Evolutionary conservation across 2,329 filamentous ascomycete species (phyloP).

Genomic region (Sarocladium kiliense): DNA sequence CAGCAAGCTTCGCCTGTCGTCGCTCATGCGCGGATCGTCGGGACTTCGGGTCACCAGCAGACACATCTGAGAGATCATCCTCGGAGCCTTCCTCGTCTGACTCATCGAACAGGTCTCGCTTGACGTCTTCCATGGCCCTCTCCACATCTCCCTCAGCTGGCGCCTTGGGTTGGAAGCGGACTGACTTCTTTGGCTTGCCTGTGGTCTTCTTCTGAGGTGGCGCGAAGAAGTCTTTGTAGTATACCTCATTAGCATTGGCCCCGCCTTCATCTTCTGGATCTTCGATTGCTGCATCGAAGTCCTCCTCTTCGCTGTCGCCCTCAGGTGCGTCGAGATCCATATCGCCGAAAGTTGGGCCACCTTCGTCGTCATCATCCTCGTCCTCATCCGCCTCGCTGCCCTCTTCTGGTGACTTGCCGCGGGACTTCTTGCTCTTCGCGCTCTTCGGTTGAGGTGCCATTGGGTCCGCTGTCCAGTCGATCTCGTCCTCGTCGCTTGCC

Average conservation of each 20-base stretch:
- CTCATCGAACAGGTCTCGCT: constrained; percentile 86
- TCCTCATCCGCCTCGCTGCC: constrained; percentile 28
- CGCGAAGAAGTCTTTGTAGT: constrained; percentile 91
- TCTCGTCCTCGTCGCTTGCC: constrained; percentile 76
- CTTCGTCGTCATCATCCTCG: constrained; percentile 61
- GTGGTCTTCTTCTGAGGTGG: constrained; percentile 72
- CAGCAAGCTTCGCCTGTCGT: constrained; percentile 75
- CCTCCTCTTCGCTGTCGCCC: constrained; percentile 61
- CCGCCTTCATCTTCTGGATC: constrained; percentile 28
- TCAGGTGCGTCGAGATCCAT: constrained; percentile 69
- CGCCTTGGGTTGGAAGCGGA: constrained; percentile 33
- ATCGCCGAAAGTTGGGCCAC: constrained; percentile 79
- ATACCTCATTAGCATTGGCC: constrained; percentile 78
- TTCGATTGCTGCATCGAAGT: constrained; percentile 33
- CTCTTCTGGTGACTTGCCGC: constrained; percentile 30
- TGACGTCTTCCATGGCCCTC: constrained; percentile 79
- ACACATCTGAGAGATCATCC: constrained; percentile 59
- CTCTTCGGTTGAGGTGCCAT: constrained; percentile 30
- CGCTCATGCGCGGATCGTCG: constrained; percentile 81
- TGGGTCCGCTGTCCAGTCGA: constrained; percentile 85
- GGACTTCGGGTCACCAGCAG: constrained; percentile 65
- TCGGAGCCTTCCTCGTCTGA: constrained; percentile 55
- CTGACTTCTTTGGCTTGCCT: constrained; percentile 38
- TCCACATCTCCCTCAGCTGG: constrained; percentile 65
- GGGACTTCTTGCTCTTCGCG: constrained; percentile 23